phyloP scores from a whole-genome alignment of 768 basidiomycete genomes.

The Termitomyces sp. region DNA sequence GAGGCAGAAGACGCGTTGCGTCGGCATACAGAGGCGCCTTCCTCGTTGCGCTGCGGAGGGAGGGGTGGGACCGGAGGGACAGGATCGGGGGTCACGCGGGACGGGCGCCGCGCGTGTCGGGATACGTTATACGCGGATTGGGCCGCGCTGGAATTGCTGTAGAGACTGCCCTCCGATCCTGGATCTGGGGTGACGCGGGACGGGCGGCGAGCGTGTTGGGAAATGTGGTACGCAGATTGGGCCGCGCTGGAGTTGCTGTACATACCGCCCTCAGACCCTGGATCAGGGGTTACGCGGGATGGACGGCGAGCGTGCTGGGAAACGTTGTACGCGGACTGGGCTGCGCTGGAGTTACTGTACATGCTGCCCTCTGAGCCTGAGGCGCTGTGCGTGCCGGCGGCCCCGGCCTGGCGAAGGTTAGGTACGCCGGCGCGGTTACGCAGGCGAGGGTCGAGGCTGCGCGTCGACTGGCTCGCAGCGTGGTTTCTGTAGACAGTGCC shows the following conservation, averaged over 20 bases:
- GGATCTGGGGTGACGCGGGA: background rate
- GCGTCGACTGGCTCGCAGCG: constrained; percentile 9
- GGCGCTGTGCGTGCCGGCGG: background rate
- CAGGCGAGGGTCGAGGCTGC: constrained; percentile 5
- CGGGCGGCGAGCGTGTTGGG: background rate
- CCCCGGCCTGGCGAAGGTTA: background rate
- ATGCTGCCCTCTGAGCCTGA: background rate
- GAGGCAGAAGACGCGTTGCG: constrained; percentile 15
- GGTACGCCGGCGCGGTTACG: constrained; percentile 3
- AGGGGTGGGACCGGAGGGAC: background rate
- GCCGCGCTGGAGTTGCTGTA: constrained; percentile 2
- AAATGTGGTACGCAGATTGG: constrained; percentile 1
- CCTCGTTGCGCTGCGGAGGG: background rate
- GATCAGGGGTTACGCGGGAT: background rate
- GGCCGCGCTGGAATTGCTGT: constrained; percentile 1
- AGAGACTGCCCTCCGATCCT: background rate
- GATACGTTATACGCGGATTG: constrained; percentile 1
- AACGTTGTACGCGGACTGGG: constrained; percentile 2
- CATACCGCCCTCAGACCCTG: background rate
- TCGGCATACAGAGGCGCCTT: constrained; percentile 4
- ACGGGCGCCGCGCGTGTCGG: background rate
- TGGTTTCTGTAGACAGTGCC: constrained; percentile 1
- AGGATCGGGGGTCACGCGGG: background rate
- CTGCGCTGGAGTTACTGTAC: constrained; percentile 3
- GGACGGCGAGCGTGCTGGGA: background rate